Percentiles rank a stretch among this genome's conserved stretches.
Conservation (phyloP, 208 protist genomes). For the Porcisia deanei region DNA sequence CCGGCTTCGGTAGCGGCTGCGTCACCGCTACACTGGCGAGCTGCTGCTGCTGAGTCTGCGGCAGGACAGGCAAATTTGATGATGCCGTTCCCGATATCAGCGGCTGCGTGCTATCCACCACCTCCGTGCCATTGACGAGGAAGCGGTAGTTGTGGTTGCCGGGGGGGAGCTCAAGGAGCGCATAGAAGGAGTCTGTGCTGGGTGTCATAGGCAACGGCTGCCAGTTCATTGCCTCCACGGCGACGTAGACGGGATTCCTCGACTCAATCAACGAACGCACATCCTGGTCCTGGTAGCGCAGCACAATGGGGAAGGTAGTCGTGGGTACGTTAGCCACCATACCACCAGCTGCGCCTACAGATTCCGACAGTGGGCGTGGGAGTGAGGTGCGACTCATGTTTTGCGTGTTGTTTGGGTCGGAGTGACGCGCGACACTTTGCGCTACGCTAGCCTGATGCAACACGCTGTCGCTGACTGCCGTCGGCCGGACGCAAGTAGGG, state of each 20-base stretch:
- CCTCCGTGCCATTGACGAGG: constrained; percentile 60
- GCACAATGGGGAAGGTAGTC: constrained; percentile 71
- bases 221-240: constrained; percentile 73
- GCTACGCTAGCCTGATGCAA: constrained; percentile 28
- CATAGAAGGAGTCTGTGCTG: constrained; percentile 87
- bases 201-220: constrained; percentile 77
- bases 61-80: constrained; percentile 16
- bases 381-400: constrained; percentile 15
- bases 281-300: constrained; percentile 79
- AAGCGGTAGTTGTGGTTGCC: constrained; percentile 88
- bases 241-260: constrained; percentile 49
- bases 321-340: not conserved
- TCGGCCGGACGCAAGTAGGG: constrained; percentile 36
- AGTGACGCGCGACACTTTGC: constrained; percentile 18
- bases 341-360: not conserved
- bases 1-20: constrained; percentile 33
- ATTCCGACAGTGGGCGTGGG: constrained; percentile 12
- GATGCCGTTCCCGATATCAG: constrained; percentile 31
- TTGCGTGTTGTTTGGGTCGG: constrained; percentile 18
- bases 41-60: not conserved
- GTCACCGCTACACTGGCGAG: constrained; percentile 10
- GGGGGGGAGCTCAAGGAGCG: constrained; percentile 71
- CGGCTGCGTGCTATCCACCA: constrained; percentile 79
- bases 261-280: constrained; percentile 45
- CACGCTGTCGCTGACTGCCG: constrained; percentile 43